Conservation (phyloP, 192 early-diverging fungal genomes). For the Dissophora ornata region DNA sequence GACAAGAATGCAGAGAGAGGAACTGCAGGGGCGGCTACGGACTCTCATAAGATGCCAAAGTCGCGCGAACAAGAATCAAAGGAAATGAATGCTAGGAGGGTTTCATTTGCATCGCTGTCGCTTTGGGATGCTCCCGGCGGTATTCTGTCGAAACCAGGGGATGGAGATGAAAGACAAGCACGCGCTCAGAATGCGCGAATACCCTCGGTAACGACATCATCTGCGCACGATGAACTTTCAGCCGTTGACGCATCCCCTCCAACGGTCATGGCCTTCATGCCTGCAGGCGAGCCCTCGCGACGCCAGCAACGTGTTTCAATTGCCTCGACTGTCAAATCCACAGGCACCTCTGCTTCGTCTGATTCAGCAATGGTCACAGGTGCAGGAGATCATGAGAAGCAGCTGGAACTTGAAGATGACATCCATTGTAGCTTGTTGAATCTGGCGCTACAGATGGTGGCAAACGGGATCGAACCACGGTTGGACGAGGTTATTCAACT, state of each 20-base stretch:
- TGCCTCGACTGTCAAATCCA: background rate
- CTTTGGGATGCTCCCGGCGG: background rate
- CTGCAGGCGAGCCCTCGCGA: conserved; percentile 14
- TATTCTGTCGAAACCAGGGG: background rate
- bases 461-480: conserved; percentile 58
- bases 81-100: background rate
- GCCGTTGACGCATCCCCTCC: background rate
- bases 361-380: background rate
- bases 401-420: conserved; percentile 42
- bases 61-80: background rate
- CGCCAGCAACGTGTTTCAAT: conserved; percentile 32
- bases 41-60: background rate
- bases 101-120: conserved; percentile 7
- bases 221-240: too few species aligned
- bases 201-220: too few species aligned
- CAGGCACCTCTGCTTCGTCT: background rate
- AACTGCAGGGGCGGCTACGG: too few species aligned
- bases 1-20: too few species aligned
- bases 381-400: conserved; percentile 12
- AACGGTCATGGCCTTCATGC: background rate
- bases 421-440: conserved; percentile 55
- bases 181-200: too few species aligned
- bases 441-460: conserved; percentile 68
- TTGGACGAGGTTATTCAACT: conserved; percentile 58
- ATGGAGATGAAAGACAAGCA: too few species aligned